Evolutionary conservation across 1,284 basidiomycete species (phyloP).

Genomic region (Fomes fomentarius): DNA sequence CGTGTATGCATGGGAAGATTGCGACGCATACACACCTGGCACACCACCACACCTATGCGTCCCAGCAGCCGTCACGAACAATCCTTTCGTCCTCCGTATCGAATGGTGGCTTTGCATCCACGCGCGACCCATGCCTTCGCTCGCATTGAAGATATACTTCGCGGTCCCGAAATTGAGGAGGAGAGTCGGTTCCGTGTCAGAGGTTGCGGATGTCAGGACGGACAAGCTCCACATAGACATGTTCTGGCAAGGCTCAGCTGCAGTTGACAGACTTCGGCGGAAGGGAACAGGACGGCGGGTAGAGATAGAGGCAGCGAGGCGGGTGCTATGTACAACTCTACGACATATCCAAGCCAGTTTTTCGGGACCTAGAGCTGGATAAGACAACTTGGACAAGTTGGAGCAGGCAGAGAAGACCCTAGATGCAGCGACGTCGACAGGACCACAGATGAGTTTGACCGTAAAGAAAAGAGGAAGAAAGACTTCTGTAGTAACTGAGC

Average conservation of each 20-base stretch:
- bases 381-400: not conserved
- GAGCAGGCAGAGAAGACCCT: not conserved
- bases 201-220: conserved; percentile 57
- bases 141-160: conserved; percentile 87
- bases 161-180: conserved; percentile 75
- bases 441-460: too few species aligned
- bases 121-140: conserved; percentile 79
- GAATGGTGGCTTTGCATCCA: conserved; percentile 70
- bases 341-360: conserved; percentile 25
- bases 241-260: not conserved
- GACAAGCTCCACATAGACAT: conserved; percentile 64
- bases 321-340: conserved; percentile 6
- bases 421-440: too few species aligned
- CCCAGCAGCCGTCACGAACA: conserved; percentile 76
- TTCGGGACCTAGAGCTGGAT: not conserved
- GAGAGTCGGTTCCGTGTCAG: conserved; percentile 81
- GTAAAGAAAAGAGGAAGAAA: too few species aligned
- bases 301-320: not conserved
- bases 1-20: not conserved
- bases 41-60: conserved; percentile 69
- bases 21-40: conserved; percentile 54
- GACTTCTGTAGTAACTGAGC: too few species aligned
- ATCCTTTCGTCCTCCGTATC: conserved; percentile 64
- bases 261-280: not conserved
- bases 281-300: not conserved